Evolutionary conservation across 306 rosid species (phyloP).

Genomic region (Parietaria judaica): DNA sequence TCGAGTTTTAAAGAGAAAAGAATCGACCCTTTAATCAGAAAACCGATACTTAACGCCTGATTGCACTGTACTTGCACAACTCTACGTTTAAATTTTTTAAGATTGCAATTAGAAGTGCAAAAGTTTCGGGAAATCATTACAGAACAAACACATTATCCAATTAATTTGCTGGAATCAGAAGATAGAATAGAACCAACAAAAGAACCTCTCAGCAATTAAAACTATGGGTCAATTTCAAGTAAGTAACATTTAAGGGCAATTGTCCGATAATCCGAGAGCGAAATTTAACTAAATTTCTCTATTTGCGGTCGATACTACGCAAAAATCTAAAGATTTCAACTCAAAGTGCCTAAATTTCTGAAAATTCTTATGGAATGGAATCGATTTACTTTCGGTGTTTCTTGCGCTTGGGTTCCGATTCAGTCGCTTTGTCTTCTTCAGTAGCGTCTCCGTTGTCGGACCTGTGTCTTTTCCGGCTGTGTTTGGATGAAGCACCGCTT

Average conservation of each 20-base stretch:
- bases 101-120: not conserved
- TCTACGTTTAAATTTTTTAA: not conserved
- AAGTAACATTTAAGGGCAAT: too few relatives aligned
- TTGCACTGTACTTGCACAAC: not conserved
- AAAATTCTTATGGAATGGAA: too few relatives aligned
- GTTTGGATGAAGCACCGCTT: constrained; percentile 1
- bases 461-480: constrained; percentile 2
- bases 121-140: not conserved
- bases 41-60: not conserved
- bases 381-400: constrained; percentile 1
- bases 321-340: too few relatives aligned
- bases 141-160: not conserved
- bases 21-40: not conserved
- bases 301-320: too few relatives aligned
- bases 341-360: too few relatives aligned
- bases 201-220: too few relatives aligned
- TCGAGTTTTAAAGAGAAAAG: too few relatives aligned
- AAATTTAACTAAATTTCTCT: too few relatives aligned
- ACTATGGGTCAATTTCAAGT: too few relatives aligned
- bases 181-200: too few relatives aligned
- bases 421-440: constrained; percentile 1
- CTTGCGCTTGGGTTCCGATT: constrained; percentile 4
- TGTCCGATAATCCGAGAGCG: too few relatives aligned
- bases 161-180: too few relatives aligned
- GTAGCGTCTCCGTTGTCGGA: constrained; percentile 14